These are phyloP conservation scores for Suillus brevipes DNA, from an alignment of 768 basidiomycete species.

Conservation along the genomic window DNA sequence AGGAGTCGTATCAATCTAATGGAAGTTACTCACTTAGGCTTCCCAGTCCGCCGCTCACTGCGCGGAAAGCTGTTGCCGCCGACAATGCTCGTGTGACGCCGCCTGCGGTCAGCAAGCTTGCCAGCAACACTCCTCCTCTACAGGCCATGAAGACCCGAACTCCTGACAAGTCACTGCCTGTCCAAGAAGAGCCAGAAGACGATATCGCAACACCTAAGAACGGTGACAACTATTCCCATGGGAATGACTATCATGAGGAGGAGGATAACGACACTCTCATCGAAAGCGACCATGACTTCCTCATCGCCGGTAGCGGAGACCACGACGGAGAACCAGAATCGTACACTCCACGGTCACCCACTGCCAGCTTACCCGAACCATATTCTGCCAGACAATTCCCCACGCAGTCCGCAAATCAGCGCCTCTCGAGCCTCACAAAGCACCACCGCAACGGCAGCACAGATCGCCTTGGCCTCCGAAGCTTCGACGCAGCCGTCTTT, in stretches of 20 bases:
- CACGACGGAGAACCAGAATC: constrained; percentile 52
- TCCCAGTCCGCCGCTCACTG: constrained; percentile 28
- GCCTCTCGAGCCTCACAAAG: constrained; percentile 40
- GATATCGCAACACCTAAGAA: constrained; percentile 45
- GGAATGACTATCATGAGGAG: constrained; percentile 43
- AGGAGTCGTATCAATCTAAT: constrained; percentile 42
- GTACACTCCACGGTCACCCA: constrained; percentile 71
- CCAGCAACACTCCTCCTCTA: constrained; percentile 56
- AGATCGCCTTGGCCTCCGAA: constrained; percentile 61
- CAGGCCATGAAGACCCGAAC: constrained; percentile 55
- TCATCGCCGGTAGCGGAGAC: constrained; percentile 36
- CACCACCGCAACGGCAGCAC: constrained; percentile 58
- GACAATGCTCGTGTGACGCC: constrained; percentile 34
- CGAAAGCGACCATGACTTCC: constrained; percentile 38
- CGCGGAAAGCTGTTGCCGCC: constrained; percentile 25
- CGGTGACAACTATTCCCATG: constrained; percentile 41
- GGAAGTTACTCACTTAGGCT: constrained; percentile 27
- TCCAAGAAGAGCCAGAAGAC: constrained; percentile 77
- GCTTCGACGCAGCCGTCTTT: constrained; percentile 58
- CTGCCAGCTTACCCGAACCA: constrained; percentile 55
- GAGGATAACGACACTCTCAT: constrained; percentile 47
- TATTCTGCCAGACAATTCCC: constrained; percentile 33
- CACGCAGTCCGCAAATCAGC: constrained; percentile 29
- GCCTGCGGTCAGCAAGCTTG: constrained; percentile 37
- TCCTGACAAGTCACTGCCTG: constrained; percentile 71